Conservation (phyloP, 352 stramenopile species). For the Pythium periplocum region DNA sequence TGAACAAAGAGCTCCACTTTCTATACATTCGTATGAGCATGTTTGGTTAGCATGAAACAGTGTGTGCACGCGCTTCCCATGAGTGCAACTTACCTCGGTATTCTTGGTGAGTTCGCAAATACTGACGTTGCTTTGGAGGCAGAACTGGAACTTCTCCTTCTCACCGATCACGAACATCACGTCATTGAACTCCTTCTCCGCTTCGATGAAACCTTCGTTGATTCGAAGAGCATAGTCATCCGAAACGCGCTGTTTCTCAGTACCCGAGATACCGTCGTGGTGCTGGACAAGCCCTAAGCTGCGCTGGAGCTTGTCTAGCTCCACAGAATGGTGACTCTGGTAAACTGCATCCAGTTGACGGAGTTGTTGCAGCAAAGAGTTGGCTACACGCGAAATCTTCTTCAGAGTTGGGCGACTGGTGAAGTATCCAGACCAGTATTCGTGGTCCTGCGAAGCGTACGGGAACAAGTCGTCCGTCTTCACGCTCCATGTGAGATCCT, state of each 20-base stretch:
- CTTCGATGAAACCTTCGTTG: constrained; percentile 69
- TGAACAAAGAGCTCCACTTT: constrained; percentile 73
- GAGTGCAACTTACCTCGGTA: constrained; percentile 12
- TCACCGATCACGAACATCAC: constrained; percentile 73
- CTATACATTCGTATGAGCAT: constrained; percentile 1
- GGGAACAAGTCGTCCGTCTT: constrained; percentile 98
- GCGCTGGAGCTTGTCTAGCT: constrained; percentile 72
- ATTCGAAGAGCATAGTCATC: constrained; percentile 95
- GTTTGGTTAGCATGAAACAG: no score
- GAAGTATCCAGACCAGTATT: constrained; percentile 97
- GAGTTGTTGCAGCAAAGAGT: constrained; percentile 84
- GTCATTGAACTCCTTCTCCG: constrained; percentile 62
- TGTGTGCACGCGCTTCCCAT: no score
- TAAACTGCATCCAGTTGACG: constrained; percentile 88
- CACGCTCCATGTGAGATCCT: constrained; percentile 70
- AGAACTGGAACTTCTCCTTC: constrained; percentile 60
- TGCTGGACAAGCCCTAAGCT: constrained; percentile 93
- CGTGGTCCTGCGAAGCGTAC: constrained; percentile 89
- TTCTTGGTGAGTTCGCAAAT: constrained; percentile 80
- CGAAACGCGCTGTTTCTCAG: constrained; percentile 93
- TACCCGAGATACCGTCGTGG: constrained; percentile 95
- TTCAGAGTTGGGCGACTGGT: constrained; percentile 93
- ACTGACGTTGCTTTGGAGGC: constrained; percentile 87
- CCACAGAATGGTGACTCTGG: constrained; percentile 49
- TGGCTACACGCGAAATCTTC: constrained; percentile 85